Evolutionary conservation across 2,329 filamentous ascomycete genomes (phyloP), one percentile per base, ranked within the genome.

Genomic region (Cladophialophora carrionii): DNA sequence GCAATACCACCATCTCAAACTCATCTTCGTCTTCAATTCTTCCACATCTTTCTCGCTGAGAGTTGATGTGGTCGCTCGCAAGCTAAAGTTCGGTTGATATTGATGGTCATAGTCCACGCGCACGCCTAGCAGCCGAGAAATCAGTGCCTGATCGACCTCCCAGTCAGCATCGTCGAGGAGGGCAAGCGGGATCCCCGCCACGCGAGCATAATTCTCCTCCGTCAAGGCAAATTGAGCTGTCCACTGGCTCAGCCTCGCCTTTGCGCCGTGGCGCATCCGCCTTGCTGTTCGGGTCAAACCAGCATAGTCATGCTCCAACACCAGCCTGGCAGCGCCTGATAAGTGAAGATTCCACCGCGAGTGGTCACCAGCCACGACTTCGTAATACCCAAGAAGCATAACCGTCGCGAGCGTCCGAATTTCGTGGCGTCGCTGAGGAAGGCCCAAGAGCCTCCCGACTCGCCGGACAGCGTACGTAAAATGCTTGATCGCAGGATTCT

Each of bases 301-400:
- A 9, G 84, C 83, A 66, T 92, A 90, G 57, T 95, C 89, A 49
- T 96, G 90, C 74, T 98, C 93, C 59, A 86, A 85, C 29, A 98
- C 83, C 32, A 98, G 83, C 46, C 64, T 68, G 68, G 93, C 89
- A 48, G 89, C 88, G 12, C 95, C 95, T 55, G 91, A 87, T 43
- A 98, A 81, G 77, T 98, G 95, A 67, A 90, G 94, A 73, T 91
- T 95, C 95, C 95, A 99, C 76, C 96, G 96, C 62, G 90, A 88
- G 72, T 98, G 94, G 71, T 99, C 94, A 24, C 92, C 94, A 41
- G 90, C 90, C 88, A 94, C 95, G 20, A 97, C 91, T 76, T 98
- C 95, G 73, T 96, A 98, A 75, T 92, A 98, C 0, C 88, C 91
- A 7, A 99, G 83, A 7, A 98, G 80, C 41, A 97, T 81, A 0